A percentile compares a stretch with the other conserved stretches of the same genome.
Conservation (phyloP, 2,329 filamentous ascomycete species). For the Hymenoscyphus scutula region DNA sequence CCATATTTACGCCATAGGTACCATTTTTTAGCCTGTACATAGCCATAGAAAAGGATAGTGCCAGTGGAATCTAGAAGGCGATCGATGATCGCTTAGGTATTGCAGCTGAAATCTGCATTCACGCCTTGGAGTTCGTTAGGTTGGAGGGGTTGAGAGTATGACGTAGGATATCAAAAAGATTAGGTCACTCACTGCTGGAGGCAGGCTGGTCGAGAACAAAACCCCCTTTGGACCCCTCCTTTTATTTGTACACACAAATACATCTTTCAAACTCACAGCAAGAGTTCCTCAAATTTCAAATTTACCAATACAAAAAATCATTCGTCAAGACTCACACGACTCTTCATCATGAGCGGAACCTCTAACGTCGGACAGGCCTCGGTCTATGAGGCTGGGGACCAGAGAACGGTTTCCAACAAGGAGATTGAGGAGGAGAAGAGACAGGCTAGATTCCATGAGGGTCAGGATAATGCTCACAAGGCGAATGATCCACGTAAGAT, state of each 20-base stretch:
- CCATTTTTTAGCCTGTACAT: neutral
- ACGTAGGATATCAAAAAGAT: neutral
- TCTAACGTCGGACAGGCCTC: constrained; percentile 57
- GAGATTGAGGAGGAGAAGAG: constrained; percentile 47
- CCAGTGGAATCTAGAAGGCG: no score
- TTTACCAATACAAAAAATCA: neutral
- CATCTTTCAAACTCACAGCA: no score
- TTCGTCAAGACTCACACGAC: no score
- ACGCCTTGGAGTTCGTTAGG: neutral
- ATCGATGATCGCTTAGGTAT: no score
- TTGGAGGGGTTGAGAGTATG: neutral
- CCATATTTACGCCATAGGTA: neutral
- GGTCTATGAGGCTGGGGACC: constrained; percentile 76
- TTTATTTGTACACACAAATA: neutral
- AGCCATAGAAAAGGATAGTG: no score
- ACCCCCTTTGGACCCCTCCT: neutral
- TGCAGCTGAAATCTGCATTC: neutral
- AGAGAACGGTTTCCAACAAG: constrained; percentile 61
- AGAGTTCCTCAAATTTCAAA: no score
- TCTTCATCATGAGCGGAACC: constrained; percentile 20
- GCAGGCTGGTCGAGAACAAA: no score
- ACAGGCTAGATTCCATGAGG: constrained; percentile 67
- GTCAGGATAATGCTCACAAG: constrained; percentile 66
- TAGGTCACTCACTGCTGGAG: neutral
- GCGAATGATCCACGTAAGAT: constrained; percentile 68